A percentile compares a stretch with the other conserved stretches of the same genome.
phyloP scores from a whole-genome alignment of 495 filamentous ascomycete species.

The Chaetomium tenue region DNA sequence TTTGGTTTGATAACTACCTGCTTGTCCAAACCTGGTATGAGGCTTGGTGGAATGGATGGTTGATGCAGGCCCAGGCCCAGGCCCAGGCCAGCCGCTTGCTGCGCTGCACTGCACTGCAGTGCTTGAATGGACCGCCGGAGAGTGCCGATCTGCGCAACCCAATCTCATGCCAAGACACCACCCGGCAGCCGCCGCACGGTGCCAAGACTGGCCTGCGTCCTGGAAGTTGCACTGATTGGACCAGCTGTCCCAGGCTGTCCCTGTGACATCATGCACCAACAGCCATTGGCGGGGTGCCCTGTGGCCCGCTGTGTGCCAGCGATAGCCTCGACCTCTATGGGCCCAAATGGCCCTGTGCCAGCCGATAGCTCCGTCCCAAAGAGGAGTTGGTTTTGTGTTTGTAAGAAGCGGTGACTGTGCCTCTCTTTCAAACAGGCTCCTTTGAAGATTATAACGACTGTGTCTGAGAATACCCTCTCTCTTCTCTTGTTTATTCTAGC shows the following conservation, averaged over 20 bases:
- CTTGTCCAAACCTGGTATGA: too few species aligned
- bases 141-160: conserved; percentile 17
- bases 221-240: conserved; percentile 6
- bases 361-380: conserved; percentile 19
- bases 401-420: conserved; percentile 23
- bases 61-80: too few species aligned
- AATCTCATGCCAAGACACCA: conserved; percentile 15
- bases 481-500: not conserved
- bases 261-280: conserved; percentile 33
- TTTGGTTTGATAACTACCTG: too few species aligned
- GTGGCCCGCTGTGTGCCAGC: conserved; percentile 6
- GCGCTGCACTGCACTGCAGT: not conserved
- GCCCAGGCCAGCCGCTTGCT: too few species aligned
- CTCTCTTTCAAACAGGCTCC: not conserved
- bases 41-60: too few species aligned
- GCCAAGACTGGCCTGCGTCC: not conserved
- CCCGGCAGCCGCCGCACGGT: conserved; percentile 7
- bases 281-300: conserved; percentile 22
- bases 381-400: conserved; percentile 3
- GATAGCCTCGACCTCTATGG: conserved; percentile 11
- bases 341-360: not conserved
- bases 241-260: conserved; percentile 12
- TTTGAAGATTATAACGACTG: not conserved
- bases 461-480: not conserved
- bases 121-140: conserved; percentile 6